phyloP scores from a whole-genome alignment of 2,329 filamentous ascomycete genomes.

The Microdochium trichocladiopsis region DNA sequence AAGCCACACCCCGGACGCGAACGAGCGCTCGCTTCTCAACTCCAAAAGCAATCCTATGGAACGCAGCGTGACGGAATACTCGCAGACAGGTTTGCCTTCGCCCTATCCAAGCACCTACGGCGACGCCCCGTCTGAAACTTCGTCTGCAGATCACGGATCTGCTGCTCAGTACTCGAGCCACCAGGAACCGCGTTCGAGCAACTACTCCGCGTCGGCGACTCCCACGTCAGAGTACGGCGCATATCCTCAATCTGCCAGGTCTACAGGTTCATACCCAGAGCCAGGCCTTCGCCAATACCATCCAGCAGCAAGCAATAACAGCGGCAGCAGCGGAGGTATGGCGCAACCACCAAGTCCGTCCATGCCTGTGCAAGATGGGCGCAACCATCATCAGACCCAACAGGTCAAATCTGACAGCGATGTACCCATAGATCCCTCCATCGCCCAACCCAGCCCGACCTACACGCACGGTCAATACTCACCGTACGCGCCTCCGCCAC shows the following conservation, averaged over 20 bases:
- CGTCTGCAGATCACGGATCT: slow-evolving; percentile 85
- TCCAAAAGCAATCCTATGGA: slow-evolving; percentile 40
- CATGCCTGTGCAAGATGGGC: slow-evolving; percentile 75
- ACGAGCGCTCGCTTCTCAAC: slow-evolving; percentile 19
- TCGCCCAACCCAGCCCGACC: slow-evolving; percentile 85
- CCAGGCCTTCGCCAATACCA: slow-evolving; percentile 83
- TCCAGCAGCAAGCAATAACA: slow-evolving; percentile 60
- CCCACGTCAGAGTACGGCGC: slow-evolving; percentile 85
- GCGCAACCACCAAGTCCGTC: slow-evolving; percentile 97
- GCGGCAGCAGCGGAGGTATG: slow-evolving; percentile 78
- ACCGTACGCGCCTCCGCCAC: slow-evolving; percentile 73
- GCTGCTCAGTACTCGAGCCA: slow-evolving; percentile 82
- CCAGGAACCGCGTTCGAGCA: slow-evolving; percentile 67
- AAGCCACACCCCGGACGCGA: slow-evolving; percentile 18
- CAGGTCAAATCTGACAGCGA: slow-evolving; percentile 90
- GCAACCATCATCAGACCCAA: slow-evolving; percentile 63
- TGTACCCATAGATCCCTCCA: slow-evolving; percentile 98
- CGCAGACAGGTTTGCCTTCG: slow-evolving; percentile 83
- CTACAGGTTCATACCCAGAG: slow-evolving; percentile 72
- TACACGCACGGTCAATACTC: slow-evolving; percentile 81
- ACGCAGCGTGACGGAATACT: slow-evolving; percentile 65
- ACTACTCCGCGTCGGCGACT: slow-evolving; percentile 71
- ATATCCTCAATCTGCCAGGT: slow-evolving; percentile 69
- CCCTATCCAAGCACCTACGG: slow-evolving; percentile 59
- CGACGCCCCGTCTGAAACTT: slow-evolving; percentile 76